phyloP scores from a whole-genome alignment of 129 eudicot species.

The Kitagawia praeruptora region DNA sequence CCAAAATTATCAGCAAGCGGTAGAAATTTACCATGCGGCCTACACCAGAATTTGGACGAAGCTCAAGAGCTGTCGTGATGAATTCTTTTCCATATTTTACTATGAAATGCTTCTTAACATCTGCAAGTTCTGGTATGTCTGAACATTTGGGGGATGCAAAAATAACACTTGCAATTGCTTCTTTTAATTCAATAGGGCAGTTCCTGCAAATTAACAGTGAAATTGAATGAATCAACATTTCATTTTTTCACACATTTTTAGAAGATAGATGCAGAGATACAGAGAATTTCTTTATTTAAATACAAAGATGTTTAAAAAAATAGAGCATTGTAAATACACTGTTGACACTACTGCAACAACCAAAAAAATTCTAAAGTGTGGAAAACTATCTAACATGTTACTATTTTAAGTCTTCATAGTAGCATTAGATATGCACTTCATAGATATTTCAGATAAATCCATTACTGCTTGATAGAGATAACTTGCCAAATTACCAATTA shows the following conservation, averaged over 20 bases:
- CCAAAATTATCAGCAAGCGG: background rate
- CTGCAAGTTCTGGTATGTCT: slow-evolving; percentile 68
- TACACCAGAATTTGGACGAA: slow-evolving; percentile 87
- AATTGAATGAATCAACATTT: background rate
- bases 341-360: background rate
- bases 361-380: background rate
- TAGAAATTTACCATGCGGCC: slow-evolving; percentile 56
- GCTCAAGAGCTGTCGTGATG: slow-evolving; percentile 51
- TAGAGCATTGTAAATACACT: background rate
- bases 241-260: background rate
- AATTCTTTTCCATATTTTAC: slow-evolving; percentile 93
- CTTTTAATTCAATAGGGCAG: slow-evolving; percentile 90
- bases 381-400: background rate
- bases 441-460: too few species aligned
- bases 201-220: slow-evolving; percentile 29
- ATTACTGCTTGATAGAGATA: too few species aligned
- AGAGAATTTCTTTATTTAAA: background rate
- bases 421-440: too few species aligned
- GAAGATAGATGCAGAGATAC: background rate
- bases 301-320: too few species aligned
- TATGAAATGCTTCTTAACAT: slow-evolving; percentile 57
- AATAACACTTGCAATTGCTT: slow-evolving; percentile 77
- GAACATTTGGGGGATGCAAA: slow-evolving; percentile 93
- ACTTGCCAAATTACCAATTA: too few species aligned
- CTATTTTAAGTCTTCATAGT: too few species aligned